A percentile compares a stretch with the other conserved stretches of the same genome.
Evolutionary conservation across 2,329 filamentous ascomycete species (phyloP).

Genomic region (Arachnopeziza araneosa): DNA sequence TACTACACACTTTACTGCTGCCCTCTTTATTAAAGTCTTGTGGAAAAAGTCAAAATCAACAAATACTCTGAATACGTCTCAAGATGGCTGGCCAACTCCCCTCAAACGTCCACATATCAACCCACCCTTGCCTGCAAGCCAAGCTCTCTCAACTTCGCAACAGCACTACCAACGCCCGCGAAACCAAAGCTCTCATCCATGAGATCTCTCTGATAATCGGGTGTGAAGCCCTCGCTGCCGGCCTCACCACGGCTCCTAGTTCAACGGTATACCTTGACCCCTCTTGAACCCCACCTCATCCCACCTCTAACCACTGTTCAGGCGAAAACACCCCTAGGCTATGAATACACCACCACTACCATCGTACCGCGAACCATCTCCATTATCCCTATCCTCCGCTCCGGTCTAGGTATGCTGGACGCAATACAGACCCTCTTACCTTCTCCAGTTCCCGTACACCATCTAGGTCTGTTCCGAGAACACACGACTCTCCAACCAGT

Average conservation of each 20-base stretch:
- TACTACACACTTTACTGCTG: neutral
- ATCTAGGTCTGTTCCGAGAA: conserved; percentile 92
- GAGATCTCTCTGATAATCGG: conserved; percentile 81
- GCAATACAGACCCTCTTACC: conserved; percentile 81
- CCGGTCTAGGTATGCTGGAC: conserved; percentile 86
- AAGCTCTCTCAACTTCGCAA: conserved; percentile 90
- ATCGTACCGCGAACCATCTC: conserved; percentile 61
- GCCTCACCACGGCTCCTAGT: conserved; percentile 50
- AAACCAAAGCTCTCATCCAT: conserved; percentile 77
- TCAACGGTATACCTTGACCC: conserved; percentile 50
- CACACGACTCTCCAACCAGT: conserved; percentile 81
- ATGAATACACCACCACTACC: conserved; percentile 61
- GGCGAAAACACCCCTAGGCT: conserved; percentile 75
- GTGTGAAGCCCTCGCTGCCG: conserved; percentile 69
- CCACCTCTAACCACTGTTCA: conserved; percentile 33
- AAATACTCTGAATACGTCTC: neutral
- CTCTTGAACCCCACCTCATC: conserved; percentile 1
- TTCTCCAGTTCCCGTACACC: conserved; percentile 73
- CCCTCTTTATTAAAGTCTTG: neutral
- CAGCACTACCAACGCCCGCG: conserved; percentile 59
- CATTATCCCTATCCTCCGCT: conserved; percentile 87
- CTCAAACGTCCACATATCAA: conserved; percentile 68
- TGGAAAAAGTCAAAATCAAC: neutral
- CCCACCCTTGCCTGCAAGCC: conserved; percentile 77
- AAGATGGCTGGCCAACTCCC: conserved; percentile 39